phyloP scores from a whole-genome alignment of 352 stramenopile genomes.

The Aphanomyces cochlioides region DNA sequence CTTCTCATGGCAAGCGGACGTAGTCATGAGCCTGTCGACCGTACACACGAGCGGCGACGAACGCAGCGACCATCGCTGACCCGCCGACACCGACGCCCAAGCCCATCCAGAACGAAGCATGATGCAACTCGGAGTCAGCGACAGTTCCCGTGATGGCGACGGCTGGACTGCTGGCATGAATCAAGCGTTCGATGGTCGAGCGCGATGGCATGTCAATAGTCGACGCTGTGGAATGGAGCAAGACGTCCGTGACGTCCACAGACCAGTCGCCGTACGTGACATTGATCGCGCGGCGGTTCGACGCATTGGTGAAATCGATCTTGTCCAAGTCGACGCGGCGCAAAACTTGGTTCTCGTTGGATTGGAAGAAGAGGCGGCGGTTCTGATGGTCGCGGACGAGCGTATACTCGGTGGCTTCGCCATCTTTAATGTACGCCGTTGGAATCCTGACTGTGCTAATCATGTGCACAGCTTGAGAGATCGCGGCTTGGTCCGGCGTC shows the following conservation, averaged over 20 bases:
- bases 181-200: slow-evolving; percentile 35
- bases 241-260: slow-evolving; percentile 48
- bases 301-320: slow-evolving; percentile 45
- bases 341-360: slow-evolving; percentile 64
- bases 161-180: not conserved
- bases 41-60: not conserved
- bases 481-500: slow-evolving; percentile 44
- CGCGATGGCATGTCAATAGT: slow-evolving; percentile 55
- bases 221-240: slow-evolving; percentile 40
- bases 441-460: slow-evolving; percentile 55
- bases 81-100: not conserved
- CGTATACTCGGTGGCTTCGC: slow-evolving; percentile 59
- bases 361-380: slow-evolving; percentile 64
- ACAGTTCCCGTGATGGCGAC: not conserved
- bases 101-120: slow-evolving; percentile 6
- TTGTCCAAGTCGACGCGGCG: slow-evolving; percentile 54
- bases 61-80: not conserved
- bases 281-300: slow-evolving; percentile 47
- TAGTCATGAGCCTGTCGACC: not conserved
- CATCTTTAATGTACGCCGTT: slow-evolving; percentile 35
- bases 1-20: not conserved
- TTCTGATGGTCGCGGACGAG: slow-evolving; percentile 64
- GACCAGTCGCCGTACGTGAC: slow-evolving; percentile 65
- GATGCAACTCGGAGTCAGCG: not conserved
- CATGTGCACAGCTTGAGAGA: slow-evolving; percentile 59